phyloP scores from a whole-genome alignment of 2,329 filamentous ascomycete species.

The Emergomyces orientalis region DNA sequence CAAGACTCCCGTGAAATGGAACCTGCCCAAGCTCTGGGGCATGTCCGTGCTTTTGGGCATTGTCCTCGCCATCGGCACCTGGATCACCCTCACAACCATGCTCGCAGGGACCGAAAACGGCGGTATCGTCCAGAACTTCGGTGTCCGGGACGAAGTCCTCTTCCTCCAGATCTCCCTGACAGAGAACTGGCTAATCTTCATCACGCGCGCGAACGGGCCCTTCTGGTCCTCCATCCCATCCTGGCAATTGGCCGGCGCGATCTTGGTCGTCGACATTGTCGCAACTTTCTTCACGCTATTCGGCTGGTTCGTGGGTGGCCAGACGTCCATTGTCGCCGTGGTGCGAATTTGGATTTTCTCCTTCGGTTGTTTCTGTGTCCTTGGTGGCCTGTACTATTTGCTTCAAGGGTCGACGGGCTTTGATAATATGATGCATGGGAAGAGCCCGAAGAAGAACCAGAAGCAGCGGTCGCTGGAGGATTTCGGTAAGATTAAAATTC shows the following conservation, averaged over 20 bases:
- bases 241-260: constrained; percentile 71
- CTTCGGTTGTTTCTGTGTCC: constrained; percentile 77
- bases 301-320: constrained; percentile 64
- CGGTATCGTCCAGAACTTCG: constrained; percentile 84
- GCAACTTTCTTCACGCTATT: constrained; percentile 80
- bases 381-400: constrained; percentile 70
- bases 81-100: constrained; percentile 85
- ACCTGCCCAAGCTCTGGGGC: constrained; percentile 86
- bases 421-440: constrained; percentile 89
- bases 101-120: constrained; percentile 56
- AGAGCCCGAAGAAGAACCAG: constrained; percentile 68
- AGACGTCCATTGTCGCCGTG: constrained; percentile 71
- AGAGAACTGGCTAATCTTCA: constrained; percentile 95
- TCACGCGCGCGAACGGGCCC: constrained; percentile 83
- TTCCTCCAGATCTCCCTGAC: constrained; percentile 87
- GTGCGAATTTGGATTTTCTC: constrained; percentile 88
- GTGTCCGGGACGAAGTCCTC: constrained; percentile 69
- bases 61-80: constrained; percentile 72
- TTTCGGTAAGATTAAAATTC: constrained; percentile 67
- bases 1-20: constrained; percentile 85
- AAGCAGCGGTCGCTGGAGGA: constrained; percentile 82
- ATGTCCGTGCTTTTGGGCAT: constrained; percentile 78
- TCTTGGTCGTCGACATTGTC: constrained; percentile 70
- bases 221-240: constrained; percentile 87
- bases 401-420: constrained; percentile 73